phyloP scores from a whole-genome alignment of 176 grass and related monocot genomes.

The Pharus latifolius region DNA sequence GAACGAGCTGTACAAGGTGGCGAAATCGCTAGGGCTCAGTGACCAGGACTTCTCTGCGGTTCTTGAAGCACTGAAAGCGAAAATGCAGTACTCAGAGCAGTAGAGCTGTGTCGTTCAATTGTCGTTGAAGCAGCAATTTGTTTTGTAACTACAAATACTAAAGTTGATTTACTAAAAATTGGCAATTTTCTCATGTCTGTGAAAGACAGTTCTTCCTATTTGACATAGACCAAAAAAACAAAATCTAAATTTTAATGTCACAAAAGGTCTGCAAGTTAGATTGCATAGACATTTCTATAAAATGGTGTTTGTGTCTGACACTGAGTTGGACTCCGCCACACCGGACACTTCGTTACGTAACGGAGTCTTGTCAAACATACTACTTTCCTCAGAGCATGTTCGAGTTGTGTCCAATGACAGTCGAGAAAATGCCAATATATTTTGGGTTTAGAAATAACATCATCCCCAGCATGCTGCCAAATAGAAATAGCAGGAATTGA shows the following conservation, averaged over 20 bases:
- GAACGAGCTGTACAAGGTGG: slow-evolving; percentile 85
- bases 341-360: too few relatives aligned
- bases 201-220: neutral
- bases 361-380: too few relatives aligned
- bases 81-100: slow-evolving; percentile 23
- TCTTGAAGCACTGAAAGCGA: slow-evolving; percentile 61
- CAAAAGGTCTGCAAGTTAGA: neutral
- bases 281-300: too few relatives aligned
- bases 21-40: slow-evolving; percentile 54
- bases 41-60: slow-evolving; percentile 79
- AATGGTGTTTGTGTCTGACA: too few relatives aligned
- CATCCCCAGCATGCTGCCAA: too few relatives aligned
- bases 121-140: neutral
- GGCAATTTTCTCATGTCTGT: neutral
- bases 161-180: neutral
- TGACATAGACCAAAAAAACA: neutral
- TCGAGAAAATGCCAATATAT: too few relatives aligned
- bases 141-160: neutral
- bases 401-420: too few relatives aligned
- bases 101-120: neutral
- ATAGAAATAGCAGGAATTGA: too few relatives aligned
- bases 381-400: too few relatives aligned
- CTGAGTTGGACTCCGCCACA: too few relatives aligned
- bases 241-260: neutral
- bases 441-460: too few relatives aligned